phyloP scores from a whole-genome alignment of 208 protist genomes.

The Phytomonas sp. region DNA sequence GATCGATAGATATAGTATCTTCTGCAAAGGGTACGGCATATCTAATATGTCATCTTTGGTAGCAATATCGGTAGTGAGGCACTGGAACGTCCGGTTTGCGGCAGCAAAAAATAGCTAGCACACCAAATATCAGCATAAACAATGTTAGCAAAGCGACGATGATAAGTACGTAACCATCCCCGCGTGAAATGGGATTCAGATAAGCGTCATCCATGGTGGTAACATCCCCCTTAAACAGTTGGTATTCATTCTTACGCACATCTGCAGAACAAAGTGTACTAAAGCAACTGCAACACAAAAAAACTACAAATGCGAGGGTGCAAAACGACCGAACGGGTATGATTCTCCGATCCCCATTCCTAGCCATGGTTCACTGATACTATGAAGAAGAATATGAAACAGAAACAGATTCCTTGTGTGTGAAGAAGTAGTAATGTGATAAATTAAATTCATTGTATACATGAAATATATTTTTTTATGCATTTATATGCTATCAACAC shows the following conservation, averaged over 20 bases:
- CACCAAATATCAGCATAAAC: slow-evolving; percentile 20
- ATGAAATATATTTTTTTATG: too few species aligned
- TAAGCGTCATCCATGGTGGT: background rate
- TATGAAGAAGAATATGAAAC: background rate
- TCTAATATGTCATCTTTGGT: background rate
- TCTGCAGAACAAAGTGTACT: background rate
- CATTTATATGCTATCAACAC: too few species aligned
- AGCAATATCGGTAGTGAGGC: background rate
- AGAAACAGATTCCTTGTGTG: background rate
- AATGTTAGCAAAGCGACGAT: slow-evolving; percentile 31
- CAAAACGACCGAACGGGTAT: background rate
- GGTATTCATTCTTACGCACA: background rate
- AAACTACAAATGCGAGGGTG: background rate
- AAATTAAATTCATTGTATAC: too few species aligned
- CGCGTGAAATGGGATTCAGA: slow-evolving; percentile 11
- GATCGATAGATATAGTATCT: background rate
- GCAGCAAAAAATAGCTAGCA: slow-evolving; percentile 14
- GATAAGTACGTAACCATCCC: slow-evolving; percentile 25
- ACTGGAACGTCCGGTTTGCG: background rate
- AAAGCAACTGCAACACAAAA: background rate
- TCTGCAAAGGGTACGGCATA: background rate
- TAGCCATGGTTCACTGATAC: background rate
- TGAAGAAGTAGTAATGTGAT: background rate
- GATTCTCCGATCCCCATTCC: background rate
- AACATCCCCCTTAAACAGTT: background rate